Percentiles rank a stretch among this genome's conserved stretches.
These are phyloP conservation scores for Pseudogymnoascus sp. DNA, from an alignment of 2,329 filamentous ascomycete genomes.

Conservation along the genomic window DNA sequence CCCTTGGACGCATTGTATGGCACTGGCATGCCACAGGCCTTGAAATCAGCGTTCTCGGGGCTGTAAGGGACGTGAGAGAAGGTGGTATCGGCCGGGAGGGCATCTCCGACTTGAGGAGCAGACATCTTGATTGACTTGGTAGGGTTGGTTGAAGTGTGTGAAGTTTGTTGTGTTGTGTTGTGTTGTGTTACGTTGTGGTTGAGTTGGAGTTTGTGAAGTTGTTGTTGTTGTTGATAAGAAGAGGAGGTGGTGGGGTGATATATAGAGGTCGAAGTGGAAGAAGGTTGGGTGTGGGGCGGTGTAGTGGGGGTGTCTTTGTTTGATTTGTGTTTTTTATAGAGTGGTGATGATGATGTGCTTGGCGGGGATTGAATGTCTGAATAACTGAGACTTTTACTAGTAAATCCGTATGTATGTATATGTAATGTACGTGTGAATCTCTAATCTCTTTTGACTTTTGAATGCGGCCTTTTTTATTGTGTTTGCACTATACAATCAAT, in stretches of 20 bases:
- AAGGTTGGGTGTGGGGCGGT: background rate
- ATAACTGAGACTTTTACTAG: background rate
- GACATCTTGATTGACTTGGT: slow-evolving; percentile 40
- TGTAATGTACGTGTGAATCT: background rate
- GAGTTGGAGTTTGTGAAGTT: slow-evolving; percentile 20
- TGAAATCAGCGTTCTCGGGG: slow-evolving; percentile 58
- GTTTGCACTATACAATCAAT: background rate
- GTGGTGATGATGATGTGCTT: slow-evolving; percentile 5
- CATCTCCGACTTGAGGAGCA: slow-evolving; percentile 66
- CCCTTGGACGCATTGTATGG: slow-evolving; percentile 72
- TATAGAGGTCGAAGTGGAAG: background rate
- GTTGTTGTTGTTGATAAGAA: background rate
- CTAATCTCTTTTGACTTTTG: background rate
- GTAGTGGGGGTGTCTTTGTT: background rate
- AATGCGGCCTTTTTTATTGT: background rate
- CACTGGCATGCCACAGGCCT: slow-evolving; percentile 67
- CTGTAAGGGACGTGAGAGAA: slow-evolving; percentile 81
- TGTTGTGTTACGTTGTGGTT: slow-evolving; percentile 4
- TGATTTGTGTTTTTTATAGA: slow-evolving; percentile 6
- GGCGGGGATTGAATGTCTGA: background rate
- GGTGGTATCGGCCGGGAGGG: slow-evolving; percentile 69
- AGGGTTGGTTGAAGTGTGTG: background rate
- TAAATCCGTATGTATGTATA: background rate
- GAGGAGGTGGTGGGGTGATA: slow-evolving; percentile 1
- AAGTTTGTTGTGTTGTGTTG: background rate